These are phyloP conservation scores for Huntiella bhutanensis DNA, from an alignment of 2,329 filamentous ascomycete species.

Conservation along the genomic window DNA sequence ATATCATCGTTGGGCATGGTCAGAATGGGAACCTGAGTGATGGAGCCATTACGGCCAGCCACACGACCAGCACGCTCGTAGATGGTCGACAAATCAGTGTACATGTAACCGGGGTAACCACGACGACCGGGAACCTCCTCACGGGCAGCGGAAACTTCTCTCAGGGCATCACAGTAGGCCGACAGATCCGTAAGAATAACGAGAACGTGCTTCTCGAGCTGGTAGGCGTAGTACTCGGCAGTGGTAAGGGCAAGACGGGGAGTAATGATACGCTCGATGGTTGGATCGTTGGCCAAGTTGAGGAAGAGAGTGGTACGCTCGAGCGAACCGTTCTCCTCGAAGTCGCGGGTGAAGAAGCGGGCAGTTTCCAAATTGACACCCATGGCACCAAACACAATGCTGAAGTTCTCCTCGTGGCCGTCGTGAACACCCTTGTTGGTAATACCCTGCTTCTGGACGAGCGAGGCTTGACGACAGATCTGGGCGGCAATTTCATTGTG, in stretches of 20 bases:
- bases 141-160: constrained; percentile 92
- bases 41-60: constrained; percentile 87
- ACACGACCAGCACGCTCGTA: constrained; percentile 99
- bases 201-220: constrained; percentile 97
- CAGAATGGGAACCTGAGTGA: constrained; percentile 96
- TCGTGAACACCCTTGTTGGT: constrained; percentile 93
- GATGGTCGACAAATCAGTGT: constrained; percentile 98
- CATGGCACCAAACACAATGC: constrained; percentile 98
- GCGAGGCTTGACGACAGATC: constrained; percentile 89
- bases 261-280: constrained; percentile 98
- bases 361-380: constrained; percentile 99
- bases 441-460: constrained; percentile 60
- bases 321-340: constrained; percentile 97
- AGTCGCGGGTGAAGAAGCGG: constrained; percentile 95
- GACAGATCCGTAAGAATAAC: constrained; percentile 97
- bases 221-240: constrained; percentile 98
- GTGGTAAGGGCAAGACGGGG: constrained; percentile 95
- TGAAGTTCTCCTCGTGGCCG: constrained; percentile 97
- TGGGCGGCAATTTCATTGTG: constrained; percentile 99
- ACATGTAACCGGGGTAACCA: constrained; percentile 99
- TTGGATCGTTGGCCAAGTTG: constrained; percentile 97
- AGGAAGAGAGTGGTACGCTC: constrained; percentile 94
- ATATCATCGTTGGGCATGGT: constrained; percentile 99
- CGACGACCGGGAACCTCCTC: constrained; percentile 98
- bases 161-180: constrained; percentile 94